phyloP scores from a whole-genome alignment of 805 yeast species.

The Sugiyamaella qingdaonensis region DNA sequence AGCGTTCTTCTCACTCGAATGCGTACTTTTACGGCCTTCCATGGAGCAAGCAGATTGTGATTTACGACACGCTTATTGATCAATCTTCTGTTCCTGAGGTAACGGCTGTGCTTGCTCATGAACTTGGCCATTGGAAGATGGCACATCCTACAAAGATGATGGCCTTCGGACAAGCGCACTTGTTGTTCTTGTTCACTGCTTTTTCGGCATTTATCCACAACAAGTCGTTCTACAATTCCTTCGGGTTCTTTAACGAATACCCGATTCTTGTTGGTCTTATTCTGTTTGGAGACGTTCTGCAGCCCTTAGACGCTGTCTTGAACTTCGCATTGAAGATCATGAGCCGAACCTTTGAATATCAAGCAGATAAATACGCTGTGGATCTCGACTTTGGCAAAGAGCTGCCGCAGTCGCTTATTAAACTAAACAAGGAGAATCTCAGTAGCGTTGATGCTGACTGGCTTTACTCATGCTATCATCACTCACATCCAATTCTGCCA shows the following conservation, averaged over 20 bases:
- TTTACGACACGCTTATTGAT: conserved; percentile 85
- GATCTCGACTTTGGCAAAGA: conserved; percentile 65
- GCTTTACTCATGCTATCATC: conserved; percentile 81
- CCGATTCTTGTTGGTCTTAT: conserved; percentile 81
- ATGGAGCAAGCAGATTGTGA: conserved; percentile 93
- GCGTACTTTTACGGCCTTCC: conserved; percentile 97
- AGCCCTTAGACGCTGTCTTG: conserved; percentile 69
- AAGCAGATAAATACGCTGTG: conserved; percentile 87
- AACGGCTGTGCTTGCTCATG: conserved; percentile 96
- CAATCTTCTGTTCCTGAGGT: conserved; percentile 74
- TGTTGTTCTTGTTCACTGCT: conserved; percentile 60
- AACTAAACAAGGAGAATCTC: conserved; percentile 74
- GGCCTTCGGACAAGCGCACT: conserved; percentile 57
- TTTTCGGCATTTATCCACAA: conserved; percentile 81
- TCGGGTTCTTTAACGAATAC: conserved; percentile 64
- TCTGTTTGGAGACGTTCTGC: conserved; percentile 70
- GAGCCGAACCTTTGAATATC: conserved; percentile 84
- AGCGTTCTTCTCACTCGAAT: conserved; percentile 92
- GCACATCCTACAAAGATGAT: conserved; percentile 81
- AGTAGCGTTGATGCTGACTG: conserved; percentile 86
- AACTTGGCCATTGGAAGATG: conserved; percentile 96
- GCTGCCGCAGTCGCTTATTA: conserved; percentile 68
- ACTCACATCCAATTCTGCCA: conserved; percentile 86
- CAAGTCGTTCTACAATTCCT: conserved; percentile 67
- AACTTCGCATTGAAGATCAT: conserved; percentile 64